Evolutionary conservation across 805 yeast genomes (phyloP), one percentile per base, ranked within the genome.

Genomic region (Naumovozyma castellii): DNA sequence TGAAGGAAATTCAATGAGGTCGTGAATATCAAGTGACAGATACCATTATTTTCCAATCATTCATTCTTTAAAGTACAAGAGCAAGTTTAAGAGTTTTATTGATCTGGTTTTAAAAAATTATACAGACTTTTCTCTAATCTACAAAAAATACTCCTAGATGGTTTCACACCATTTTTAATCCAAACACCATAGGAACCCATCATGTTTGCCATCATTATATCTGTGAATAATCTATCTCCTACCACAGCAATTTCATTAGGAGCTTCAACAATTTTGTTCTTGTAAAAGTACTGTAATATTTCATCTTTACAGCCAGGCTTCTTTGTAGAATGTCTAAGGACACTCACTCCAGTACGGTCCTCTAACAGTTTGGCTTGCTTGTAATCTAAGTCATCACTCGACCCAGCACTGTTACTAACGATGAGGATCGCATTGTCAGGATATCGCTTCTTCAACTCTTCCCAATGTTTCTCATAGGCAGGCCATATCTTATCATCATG

Each of bases 321-420:
- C 62, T 84, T 84, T 1, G 82, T 77, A 0, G 78, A 53, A 49
- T 84, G 94, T 30, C 84, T 64, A 19, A 84, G 62, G 0, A 84
- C 90, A 0, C 73, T 63, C 0, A 83, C 81, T 0, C 90, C 88
- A 0, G 85, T 78, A 18, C 69, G 66, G 8, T 59, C 38, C 53
- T 87, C 94, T 9, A 88, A 59, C 5, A 64, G 50, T 16, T 54
- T 46, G 0, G 96, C 96, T 50, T 84, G 82, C 14, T 44, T 43
- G 41, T 75, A 71, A 27, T 65, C 68, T 0, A 49, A 52, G 52
- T 88, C 97, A 50, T 81, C 94, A 42, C 73, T 68, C 0, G 94
- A 83, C 0, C 98, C 98, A 0, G 97, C 97, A 0, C 95, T 84
- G 53, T 90, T 90, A 51, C 94, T 82, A 3, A 90, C 95, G 8